phyloP scores from a whole-genome alignment of 1,284 basidiomycete genomes.

The Malassezia vespertilionis region DNA sequence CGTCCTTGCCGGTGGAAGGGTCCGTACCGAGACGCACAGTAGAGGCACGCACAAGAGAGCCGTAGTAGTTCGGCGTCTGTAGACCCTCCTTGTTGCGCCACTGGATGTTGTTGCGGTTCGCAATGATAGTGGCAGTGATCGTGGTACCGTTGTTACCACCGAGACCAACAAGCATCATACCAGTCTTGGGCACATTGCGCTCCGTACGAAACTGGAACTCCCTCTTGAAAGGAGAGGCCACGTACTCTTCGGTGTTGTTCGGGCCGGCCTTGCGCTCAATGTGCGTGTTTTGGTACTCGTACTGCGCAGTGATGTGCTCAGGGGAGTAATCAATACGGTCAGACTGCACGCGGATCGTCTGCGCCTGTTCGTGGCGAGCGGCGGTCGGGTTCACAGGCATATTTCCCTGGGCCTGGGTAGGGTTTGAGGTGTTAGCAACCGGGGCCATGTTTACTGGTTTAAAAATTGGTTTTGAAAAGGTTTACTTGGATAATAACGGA shows the following conservation, averaged over 20 bases:
- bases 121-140: constrained; percentile 83
- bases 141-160: constrained; percentile 98
- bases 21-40: constrained; percentile 85
- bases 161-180: constrained; percentile 89
- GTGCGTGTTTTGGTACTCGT: constrained; percentile 46
- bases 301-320: constrained; percentile 37
- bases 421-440: constrained; percentile 21
- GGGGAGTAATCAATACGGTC: constrained; percentile 40
- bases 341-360: constrained; percentile 43
- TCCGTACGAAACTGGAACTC: constrained; percentile 74
- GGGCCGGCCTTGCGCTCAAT: constrained; percentile 33
- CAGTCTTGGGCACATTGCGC: constrained; percentile 78
- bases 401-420: constrained; percentile 14
- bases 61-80: constrained; percentile 81
- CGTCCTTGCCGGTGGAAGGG: constrained; percentile 71
- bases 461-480: constrained; percentile 1
- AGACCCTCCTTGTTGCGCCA: constrained; percentile 90
- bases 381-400: constrained; percentile 42
- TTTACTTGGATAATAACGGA: constrained; percentile 34
- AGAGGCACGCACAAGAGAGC: constrained; percentile 72
- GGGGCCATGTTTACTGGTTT: constrained; percentile 40
- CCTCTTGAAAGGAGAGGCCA: constrained; percentile 39
- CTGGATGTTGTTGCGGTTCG: constrained; percentile 84
- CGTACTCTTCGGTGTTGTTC: constrained; percentile 40
- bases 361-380: constrained; percentile 40